Evolutionary conservation across 805 yeast species (phyloP).

Genomic region (Saturnispora kantuleensis): DNA sequence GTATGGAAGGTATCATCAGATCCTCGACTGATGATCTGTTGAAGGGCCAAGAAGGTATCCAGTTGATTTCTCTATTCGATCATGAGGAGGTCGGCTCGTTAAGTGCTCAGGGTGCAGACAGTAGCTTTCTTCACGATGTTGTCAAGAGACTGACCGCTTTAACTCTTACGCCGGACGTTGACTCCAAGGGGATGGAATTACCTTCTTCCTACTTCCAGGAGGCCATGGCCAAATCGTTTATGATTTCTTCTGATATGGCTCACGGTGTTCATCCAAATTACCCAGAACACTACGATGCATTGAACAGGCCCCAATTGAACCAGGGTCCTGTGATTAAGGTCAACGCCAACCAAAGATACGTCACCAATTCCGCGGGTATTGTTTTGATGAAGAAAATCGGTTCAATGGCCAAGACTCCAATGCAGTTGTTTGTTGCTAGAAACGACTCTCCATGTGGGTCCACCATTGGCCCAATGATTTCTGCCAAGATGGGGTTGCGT

Average conservation of each 20-base stretch:
- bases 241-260: slow-evolving; percentile 91
- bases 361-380: slow-evolving; percentile 87
- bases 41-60: slow-evolving; percentile 45
- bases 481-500: slow-evolving; percentile 78
- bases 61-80: slow-evolving; percentile 76
- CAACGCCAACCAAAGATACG: slow-evolving; percentile 92
- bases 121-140: slow-evolving; percentile 77
- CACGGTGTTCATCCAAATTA: slow-evolving; percentile 97
- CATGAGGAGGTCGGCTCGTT: slow-evolving; percentile 94
- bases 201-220: slow-evolving; percentile 36
- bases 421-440: slow-evolving; percentile 86
- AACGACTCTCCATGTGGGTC: slow-evolving; percentile 94
- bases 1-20: slow-evolving; percentile 59
- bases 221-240: slow-evolving; percentile 67
- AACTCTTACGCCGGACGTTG: slow-evolving; percentile 30
- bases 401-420: slow-evolving; percentile 56
- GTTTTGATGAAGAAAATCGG: slow-evolving; percentile 70
- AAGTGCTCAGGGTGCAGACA: slow-evolving; percentile 95
- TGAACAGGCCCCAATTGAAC: slow-evolving; percentile 74
- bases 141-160: slow-evolving; percentile 54
- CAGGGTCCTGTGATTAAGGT: slow-evolving; percentile 87
- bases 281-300: slow-evolving; percentile 58
- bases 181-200: slow-evolving; percentile 22
- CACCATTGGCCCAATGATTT: slow-evolving; percentile 90
- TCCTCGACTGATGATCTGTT: slow-evolving; percentile 24